A percentile compares a stretch with the other conserved stretches of the same genome.
phyloP scores from a whole-genome alignment of 192 early-diverging fungal genomes.

The Mortierella hygrophila region DNA sequence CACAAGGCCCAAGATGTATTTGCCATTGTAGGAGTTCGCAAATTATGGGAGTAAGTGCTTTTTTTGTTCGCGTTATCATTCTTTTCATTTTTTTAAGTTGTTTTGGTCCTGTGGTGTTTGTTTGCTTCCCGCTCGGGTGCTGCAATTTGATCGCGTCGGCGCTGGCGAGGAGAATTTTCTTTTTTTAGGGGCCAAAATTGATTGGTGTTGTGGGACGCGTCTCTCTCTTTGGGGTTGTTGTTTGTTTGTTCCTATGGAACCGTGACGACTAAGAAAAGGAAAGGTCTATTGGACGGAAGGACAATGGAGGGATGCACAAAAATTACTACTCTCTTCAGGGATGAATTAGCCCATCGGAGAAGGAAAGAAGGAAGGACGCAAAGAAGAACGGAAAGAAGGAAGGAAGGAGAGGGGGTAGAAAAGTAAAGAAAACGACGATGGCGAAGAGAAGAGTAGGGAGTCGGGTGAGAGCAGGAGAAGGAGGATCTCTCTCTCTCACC shows the following conservation, averaged over 20 bases:
- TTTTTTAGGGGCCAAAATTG: background rate
- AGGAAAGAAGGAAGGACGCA: slow-evolving; percentile 4
- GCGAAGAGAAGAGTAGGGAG: background rate
- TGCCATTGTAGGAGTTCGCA: slow-evolving; percentile 63
- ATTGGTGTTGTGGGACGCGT: background rate
- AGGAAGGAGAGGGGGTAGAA: background rate
- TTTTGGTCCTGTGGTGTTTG: slow-evolving; percentile 4
- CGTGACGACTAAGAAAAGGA: background rate
- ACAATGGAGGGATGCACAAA: background rate
- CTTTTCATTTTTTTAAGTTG: background rate
- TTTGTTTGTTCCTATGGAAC: background rate
- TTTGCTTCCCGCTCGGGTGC: background rate
- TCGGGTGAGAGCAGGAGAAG: background rate
- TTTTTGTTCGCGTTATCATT: background rate
- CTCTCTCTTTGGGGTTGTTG: background rate
- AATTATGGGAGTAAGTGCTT: slow-evolving; percentile 64
- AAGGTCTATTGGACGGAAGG: background rate
- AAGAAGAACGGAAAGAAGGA: background rate
- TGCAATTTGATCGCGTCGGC: background rate
- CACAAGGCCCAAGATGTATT: slow-evolving; percentile 64
- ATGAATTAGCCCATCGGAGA: background rate
- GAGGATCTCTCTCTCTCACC: background rate
- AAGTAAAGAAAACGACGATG: background rate
- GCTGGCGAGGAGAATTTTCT: background rate
- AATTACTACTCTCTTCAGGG: slow-evolving; percentile 1